phyloP scores from a whole-genome alignment of 2,329 filamentous ascomycete species.

The Aureobasidium sp. region DNA sequence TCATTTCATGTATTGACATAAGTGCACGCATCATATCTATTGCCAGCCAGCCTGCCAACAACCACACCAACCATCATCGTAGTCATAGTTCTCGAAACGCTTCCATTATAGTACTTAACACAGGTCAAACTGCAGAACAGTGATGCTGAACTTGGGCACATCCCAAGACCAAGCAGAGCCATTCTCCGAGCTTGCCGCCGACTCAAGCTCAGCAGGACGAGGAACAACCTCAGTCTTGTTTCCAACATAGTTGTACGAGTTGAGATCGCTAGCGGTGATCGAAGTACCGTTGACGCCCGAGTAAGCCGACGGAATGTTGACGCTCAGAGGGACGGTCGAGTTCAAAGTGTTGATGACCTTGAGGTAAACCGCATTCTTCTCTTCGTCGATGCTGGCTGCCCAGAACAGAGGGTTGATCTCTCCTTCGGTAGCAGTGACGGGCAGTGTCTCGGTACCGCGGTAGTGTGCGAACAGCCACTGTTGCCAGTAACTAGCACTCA shows the following conservation, averaged over 20 bases:
- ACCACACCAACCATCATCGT: neutral
- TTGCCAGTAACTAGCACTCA: constrained; percentile 25
- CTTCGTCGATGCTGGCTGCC: constrained; percentile 22
- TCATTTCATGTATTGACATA: neutral
- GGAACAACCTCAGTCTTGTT: constrained; percentile 21
- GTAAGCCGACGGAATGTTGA: constrained; percentile 18
- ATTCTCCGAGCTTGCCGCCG: neutral
- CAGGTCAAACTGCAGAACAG: constrained; percentile 21
- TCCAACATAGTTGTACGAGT: constrained; percentile 22
- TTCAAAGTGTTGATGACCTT: constrained; percentile 21
- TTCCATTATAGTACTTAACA: neutral
- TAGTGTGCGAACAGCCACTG: constrained; percentile 24
- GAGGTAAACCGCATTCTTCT: constrained; percentile 14
- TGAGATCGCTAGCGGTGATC: constrained; percentile 18
- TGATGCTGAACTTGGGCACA: constrained; percentile 21
- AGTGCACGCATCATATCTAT: neutral
- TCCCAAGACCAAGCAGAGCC: constrained; percentile 18
- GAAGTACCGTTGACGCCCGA: constrained; percentile 23
- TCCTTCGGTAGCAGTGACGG: constrained; percentile 18
- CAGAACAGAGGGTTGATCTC: constrained; percentile 26
- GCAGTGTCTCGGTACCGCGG: constrained; percentile 23
- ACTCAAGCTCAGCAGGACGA: constrained; percentile 15
- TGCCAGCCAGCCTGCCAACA: neutral
- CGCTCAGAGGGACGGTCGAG: constrained; percentile 17
- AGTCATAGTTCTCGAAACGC: neutral